These are phyloP conservation scores for Wickerhamiella nectarea DNA, from an alignment of 805 yeast species.

Conservation along the genomic window DNA sequence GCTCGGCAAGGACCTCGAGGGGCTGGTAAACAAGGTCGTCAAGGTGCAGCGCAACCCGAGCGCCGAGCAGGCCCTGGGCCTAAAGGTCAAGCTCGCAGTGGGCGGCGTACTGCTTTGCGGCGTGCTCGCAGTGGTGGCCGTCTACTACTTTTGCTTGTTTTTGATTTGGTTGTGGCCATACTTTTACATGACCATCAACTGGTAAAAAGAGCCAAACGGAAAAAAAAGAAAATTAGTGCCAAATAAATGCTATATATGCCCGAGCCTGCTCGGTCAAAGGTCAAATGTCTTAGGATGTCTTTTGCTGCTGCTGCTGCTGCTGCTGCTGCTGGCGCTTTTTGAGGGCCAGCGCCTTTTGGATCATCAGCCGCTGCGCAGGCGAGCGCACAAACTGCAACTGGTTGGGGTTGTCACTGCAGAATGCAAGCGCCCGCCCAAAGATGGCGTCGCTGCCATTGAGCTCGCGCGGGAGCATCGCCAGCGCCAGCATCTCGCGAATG, in stretches of 20 bases:
- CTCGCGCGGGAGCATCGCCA: constrained; percentile 42
- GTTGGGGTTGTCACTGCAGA: constrained; percentile 57
- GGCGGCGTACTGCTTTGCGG: not conserved
- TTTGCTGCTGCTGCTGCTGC: constrained; percentile 7
- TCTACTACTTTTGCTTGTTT: not conserved
- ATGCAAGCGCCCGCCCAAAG: constrained; percentile 65
- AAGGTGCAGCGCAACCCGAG: constrained; percentile 14
- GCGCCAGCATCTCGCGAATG: constrained; percentile 89
- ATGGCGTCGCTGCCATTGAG: constrained; percentile 40
- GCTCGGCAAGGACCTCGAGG: constrained; percentile 24
- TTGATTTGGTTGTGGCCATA: constrained; percentile 5
- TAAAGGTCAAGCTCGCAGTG: constrained; percentile 10
- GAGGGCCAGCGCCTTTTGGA: constrained; percentile 11
- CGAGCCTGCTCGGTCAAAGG: not conserved
- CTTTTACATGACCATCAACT: constrained; percentile 3
- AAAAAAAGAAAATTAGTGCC: no score
- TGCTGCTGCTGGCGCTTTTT: constrained; percentile 6
- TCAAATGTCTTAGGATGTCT: no score
- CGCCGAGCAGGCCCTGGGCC: constrained; percentile 10
- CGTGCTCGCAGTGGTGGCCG: not conserved
- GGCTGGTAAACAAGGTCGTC: constrained; percentile 11
- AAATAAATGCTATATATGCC: not conserved
- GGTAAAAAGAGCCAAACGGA: not conserved
- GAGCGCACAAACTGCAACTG: constrained; percentile 30
- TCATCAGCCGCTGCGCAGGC: constrained; percentile 22